Evolutionary conservation across 164 flowering plant genomes (phyloP).

Genomic region (Vitis amurensis): DNA sequence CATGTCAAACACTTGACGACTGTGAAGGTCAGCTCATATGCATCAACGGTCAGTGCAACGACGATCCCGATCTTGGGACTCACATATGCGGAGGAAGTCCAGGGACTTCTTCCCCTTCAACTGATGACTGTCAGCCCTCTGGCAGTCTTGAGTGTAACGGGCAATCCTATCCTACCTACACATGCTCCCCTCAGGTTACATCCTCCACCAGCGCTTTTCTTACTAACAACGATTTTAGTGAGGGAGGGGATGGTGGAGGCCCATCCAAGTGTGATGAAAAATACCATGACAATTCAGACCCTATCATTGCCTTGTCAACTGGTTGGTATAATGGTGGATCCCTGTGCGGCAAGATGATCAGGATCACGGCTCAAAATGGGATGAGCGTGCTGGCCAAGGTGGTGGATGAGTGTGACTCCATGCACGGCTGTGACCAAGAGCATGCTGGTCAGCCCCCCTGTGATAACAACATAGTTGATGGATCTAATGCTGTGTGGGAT

Average conservation of each 20-base stretch:
- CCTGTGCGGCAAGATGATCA: slow-evolving; percentile 28
- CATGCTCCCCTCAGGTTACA: slow-evolving; percentile 35
- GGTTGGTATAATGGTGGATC: slow-evolving; percentile 31
- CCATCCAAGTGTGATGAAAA: slow-evolving; percentile 30
- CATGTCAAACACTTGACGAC: slow-evolving; percentile 27
- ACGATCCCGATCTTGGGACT: slow-evolving; percentile 32
- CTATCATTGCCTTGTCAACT: slow-evolving; percentile 37
- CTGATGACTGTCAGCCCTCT: neutral
- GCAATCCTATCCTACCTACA: slow-evolving; percentile 10
- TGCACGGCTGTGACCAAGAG: slow-evolving; percentile 35
- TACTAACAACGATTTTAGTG: slow-evolving; percentile 23
- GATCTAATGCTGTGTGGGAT: slow-evolving; percentile 38
- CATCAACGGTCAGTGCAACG: slow-evolving; percentile 34
- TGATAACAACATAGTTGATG: slow-evolving; percentile 34
- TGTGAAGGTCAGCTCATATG: slow-evolving; percentile 38
- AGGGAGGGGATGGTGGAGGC: slow-evolving; percentile 31
- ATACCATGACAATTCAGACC: slow-evolving; percentile 20
- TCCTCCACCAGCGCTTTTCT: slow-evolving; percentile 26
- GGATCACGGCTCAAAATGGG: slow-evolving; percentile 25
- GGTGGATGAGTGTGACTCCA: slow-evolving; percentile 47
- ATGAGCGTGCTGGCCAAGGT: slow-evolving; percentile 31
- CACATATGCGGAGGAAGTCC: slow-evolving; percentile 7
- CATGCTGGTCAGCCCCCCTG: slow-evolving; percentile 37
- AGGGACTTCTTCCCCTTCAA: neutral
- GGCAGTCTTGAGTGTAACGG: slow-evolving; percentile 2